Percentiles rank a stretch among this genome's conserved stretches.
phyloP scores from a whole-genome alignment of 148 eudicot species.

The Vaccinium corymbosum region DNA sequence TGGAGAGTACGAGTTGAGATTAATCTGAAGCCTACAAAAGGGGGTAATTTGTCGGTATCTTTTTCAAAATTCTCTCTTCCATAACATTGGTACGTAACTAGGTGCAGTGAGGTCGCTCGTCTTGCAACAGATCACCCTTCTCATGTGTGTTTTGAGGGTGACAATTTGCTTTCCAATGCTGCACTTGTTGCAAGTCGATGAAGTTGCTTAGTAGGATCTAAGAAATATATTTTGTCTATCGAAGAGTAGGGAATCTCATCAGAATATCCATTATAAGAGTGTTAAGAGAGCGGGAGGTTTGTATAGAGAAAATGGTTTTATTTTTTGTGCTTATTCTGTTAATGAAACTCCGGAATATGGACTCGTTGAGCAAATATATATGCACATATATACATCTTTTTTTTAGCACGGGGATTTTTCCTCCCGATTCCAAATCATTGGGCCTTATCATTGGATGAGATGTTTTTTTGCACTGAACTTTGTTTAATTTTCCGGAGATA shows the following conservation, averaged over 20 bases:
- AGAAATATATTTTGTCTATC: not conserved
- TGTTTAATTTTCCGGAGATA: not conserved
- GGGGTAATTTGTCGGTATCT: not conserved
- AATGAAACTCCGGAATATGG: not conserved
- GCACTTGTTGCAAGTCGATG: not conserved
- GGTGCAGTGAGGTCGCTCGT: not conserved
- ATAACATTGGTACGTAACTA: not conserved
- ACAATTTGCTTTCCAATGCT: not conserved
- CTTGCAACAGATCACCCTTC: not conserved
- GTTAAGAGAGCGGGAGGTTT: not conserved
- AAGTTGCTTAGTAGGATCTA: not conserved
- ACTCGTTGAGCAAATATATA: not conserved
- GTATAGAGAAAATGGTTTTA: not conserved
- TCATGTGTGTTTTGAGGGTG: not conserved
- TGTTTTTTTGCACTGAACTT: not conserved
- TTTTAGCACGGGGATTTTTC: not conserved
- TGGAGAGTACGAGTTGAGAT: conserved; percentile 55
- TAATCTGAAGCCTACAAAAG: conserved; percentile 25
- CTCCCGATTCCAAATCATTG: not conserved
- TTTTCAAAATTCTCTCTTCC: not conserved
- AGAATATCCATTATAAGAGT: not conserved
- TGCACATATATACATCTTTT: not conserved
- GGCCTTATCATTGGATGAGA: not conserved
- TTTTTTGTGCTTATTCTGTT: conserved; percentile 1
- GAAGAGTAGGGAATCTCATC: not conserved